A percentile compares a stretch with the other conserved stretches of the same genome.
These are phyloP conservation scores for Penicillium canariense DNA, from an alignment of 495 filamentous ascomycete genomes.

Conservation along the genomic window DNA sequence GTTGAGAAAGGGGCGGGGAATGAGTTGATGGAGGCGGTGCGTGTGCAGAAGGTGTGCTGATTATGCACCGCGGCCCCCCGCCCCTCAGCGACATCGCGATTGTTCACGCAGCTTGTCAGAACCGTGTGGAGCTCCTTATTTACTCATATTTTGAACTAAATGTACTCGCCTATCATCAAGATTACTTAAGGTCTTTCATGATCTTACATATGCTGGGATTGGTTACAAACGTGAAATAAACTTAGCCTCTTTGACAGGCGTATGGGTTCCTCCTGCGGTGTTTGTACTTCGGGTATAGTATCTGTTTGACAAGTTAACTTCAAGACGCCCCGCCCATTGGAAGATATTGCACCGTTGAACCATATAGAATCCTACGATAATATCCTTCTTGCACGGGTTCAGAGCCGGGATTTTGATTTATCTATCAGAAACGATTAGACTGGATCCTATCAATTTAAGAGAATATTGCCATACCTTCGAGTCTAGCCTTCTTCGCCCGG, in stretches of 20 bases:
- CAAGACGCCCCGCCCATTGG: not conserved
- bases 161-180: too few species aligned
- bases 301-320: too few species aligned
- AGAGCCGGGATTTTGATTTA: conserved; percentile 2
- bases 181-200: too few species aligned
- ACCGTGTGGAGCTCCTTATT: too few species aligned
- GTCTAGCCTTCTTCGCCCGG: conserved; percentile 11
- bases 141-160: too few species aligned
- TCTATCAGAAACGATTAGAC: not conserved
- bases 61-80: not conserved
- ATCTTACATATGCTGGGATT: too few species aligned
- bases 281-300: too few species aligned
- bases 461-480: conserved; percentile 12
- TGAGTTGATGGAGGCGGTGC: not conserved
- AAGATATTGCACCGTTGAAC: not conserved
- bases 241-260: too few species aligned
- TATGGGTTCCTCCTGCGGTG: too few species aligned
- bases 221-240: too few species aligned
- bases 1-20: not conserved
- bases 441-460: not conserved
- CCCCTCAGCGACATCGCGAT: too few species aligned
- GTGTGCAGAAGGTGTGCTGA: conserved; percentile 1
- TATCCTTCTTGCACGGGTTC: not conserved
- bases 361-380: not conserved
- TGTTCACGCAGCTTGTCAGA: too few species aligned